These are phyloP conservation scores for Lipomyces orientalis DNA, from an alignment of 805 yeast genomes.

Conservation along the genomic window DNA sequence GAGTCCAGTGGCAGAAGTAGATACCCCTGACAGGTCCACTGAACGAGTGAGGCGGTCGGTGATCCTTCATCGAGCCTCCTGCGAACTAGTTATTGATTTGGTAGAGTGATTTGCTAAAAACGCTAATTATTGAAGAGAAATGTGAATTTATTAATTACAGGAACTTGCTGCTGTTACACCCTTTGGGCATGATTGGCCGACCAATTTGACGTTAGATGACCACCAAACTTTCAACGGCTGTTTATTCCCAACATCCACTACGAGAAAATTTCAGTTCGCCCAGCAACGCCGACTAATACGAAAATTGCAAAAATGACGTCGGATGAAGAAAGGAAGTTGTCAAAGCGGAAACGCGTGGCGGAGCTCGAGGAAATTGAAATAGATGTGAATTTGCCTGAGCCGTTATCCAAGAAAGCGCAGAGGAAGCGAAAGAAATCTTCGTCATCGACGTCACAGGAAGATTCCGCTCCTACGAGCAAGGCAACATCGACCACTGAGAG, in stretches of 20 bases:
- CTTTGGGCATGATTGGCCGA: too few species aligned
- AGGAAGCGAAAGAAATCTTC: conserved; percentile 64
- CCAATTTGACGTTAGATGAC: not conserved
- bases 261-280: not conserved
- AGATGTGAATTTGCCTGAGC: conserved; percentile 63
- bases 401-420: conserved; percentile 89
- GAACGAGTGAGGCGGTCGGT: too few species aligned
- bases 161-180: too few species aligned
- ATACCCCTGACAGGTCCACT: too few species aligned
- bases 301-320: not conserved
- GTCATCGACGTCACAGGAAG: conserved; percentile 50
- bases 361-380: conserved; percentile 49
- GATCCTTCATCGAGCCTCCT: too few species aligned
- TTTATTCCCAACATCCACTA: not conserved
- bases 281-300: not conserved
- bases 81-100: too few species aligned
- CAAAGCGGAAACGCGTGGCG: conserved; percentile 25
- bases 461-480: conserved; percentile 43
- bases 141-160: too few species aligned
- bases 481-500: conserved; percentile 1
- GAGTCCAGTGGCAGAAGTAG: too few species aligned
- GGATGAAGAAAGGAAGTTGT: conserved; percentile 1
- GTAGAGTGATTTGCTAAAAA: too few species aligned
- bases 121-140: too few species aligned
- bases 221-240: not conserved